Conservation (phyloP, 257 asterid species). For the Scutellaria minor region DNA sequence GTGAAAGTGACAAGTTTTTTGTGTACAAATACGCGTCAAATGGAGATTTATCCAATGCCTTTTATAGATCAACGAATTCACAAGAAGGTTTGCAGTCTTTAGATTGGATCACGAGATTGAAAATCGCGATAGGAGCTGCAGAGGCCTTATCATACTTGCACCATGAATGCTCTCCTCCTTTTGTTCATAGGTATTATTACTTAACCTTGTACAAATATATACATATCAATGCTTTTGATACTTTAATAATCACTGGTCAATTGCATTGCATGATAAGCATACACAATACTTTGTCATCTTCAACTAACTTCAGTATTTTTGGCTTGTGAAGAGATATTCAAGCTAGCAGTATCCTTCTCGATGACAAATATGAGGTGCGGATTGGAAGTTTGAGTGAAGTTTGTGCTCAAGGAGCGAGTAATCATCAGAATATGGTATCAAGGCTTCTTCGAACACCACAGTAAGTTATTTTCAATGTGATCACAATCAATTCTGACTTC, state of each 20-base stretch:
- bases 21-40: slow-evolving; percentile 67
- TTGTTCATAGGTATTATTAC: slow-evolving; percentile 66
- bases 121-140: slow-evolving; percentile 77
- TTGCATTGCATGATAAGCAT: too few species aligned
- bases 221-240: too few species aligned
- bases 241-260: too few species aligned
- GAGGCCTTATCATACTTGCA: slow-evolving; percentile 72
- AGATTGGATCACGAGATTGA: slow-evolving; percentile 86
- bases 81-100: slow-evolving; percentile 59
- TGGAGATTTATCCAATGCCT: slow-evolving; percentile 64
- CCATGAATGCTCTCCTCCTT: slow-evolving; percentile 73
- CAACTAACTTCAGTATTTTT: slow-evolving; percentile 23
- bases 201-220: background rate
- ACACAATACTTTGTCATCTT: too few species aligned
- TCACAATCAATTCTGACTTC: too few species aligned
- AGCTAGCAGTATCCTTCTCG: slow-evolving; percentile 85
- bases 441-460: slow-evolving; percentile 56
- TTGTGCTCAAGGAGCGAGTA: slow-evolving; percentile 47
- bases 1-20: slow-evolving; percentile 57
- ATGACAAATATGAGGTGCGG: slow-evolving; percentile 75
- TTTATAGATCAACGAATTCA: slow-evolving; percentile 39
- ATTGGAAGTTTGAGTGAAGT: slow-evolving; percentile 76
- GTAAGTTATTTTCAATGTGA: slow-evolving; percentile 47
- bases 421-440: slow-evolving; percentile 48
- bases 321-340: slow-evolving; percentile 65